Percentiles rank a stretch among this genome's conserved stretches.
Conservation (phyloP, 352 stramenopile species). For the Pythium guiyangense region DNA sequence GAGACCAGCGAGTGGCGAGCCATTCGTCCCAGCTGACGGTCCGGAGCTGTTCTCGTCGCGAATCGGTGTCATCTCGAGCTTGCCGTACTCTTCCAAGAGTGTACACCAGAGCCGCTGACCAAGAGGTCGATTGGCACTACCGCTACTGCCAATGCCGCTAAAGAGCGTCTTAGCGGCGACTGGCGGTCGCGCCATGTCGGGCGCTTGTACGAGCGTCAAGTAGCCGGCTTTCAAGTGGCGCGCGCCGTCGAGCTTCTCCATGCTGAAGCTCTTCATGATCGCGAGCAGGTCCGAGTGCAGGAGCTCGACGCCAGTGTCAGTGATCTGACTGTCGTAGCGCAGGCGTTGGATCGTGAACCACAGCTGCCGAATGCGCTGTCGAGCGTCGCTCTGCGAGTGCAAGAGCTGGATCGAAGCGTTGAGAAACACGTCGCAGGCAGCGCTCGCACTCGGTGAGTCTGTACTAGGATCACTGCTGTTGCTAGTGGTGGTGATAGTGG, state of each 20-base stretch:
- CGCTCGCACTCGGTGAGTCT: neutral
- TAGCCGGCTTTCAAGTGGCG: constrained; percentile 41
- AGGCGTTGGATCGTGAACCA: constrained; percentile 61
- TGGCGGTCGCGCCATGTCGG: constrained; percentile 13
- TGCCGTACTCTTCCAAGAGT: constrained; percentile 55
- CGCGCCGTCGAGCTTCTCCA: constrained; percentile 56
- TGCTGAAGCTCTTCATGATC: constrained; percentile 38
- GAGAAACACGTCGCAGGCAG: constrained; percentile 35
- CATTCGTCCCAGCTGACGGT: neutral
- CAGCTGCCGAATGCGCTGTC: constrained; percentile 51
- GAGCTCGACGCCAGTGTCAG: constrained; percentile 25
- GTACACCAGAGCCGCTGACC: constrained; percentile 44
- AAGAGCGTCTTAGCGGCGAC: constrained; percentile 26
- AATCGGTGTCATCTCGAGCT: constrained; percentile 42
- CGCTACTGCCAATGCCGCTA: too few relatives aligned
- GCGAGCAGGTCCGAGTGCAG: constrained; percentile 30
- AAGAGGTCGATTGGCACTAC: constrained; percentile 1
- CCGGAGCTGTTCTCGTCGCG: constrained; percentile 9
- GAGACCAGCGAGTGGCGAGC: constrained; percentile 14
- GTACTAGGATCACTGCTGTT: neutral
- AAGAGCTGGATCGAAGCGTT: constrained; percentile 61
- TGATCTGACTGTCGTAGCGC: constrained; percentile 35
- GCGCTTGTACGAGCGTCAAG: constrained; percentile 44
- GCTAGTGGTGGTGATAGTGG: too few relatives aligned
- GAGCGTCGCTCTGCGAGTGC: constrained; percentile 55